phyloP scores from a whole-genome alignment of 805 yeast genomes.

The Cyberlindnera nakhonratchasimensis region DNA sequence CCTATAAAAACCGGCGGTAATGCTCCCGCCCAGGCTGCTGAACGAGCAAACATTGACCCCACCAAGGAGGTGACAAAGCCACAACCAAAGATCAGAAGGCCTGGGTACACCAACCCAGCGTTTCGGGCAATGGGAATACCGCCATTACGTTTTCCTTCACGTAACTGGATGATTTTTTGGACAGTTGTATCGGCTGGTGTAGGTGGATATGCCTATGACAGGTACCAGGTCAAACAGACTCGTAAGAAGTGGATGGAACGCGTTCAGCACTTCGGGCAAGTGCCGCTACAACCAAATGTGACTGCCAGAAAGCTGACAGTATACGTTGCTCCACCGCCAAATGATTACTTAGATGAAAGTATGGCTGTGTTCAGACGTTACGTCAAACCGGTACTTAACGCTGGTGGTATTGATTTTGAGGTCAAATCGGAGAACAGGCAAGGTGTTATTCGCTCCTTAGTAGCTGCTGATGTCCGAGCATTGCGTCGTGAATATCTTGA shows the following conservation, averaged over 20 bases:
- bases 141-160: slow-evolving; percentile 70
- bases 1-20: too few species aligned
- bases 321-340: slow-evolving; percentile 95
- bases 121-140: slow-evolving; percentile 83
- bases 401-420: slow-evolving; percentile 83
- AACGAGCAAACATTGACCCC: too few species aligned
- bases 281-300: slow-evolving; percentile 43
- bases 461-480: slow-evolving; percentile 78
- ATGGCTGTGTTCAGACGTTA: slow-evolving; percentile 70
- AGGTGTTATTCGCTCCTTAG: slow-evolving; percentile 79
- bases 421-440: slow-evolving; percentile 75
- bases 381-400: slow-evolving; percentile 79
- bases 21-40: too few species aligned
- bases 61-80: background rate
- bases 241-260: slow-evolving; percentile 60
- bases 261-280: slow-evolving; percentile 53
- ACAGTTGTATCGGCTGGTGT: slow-evolving; percentile 57
- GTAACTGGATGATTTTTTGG: slow-evolving; percentile 94
- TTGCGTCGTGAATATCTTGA: slow-evolving; percentile 48
- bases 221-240: slow-evolving; percentile 62
- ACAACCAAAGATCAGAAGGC: slow-evolving; percentile 18
- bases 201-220: slow-evolving; percentile 81
- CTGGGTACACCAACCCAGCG: slow-evolving; percentile 70
- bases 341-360: slow-evolving; percentile 77
- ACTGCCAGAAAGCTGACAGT: slow-evolving; percentile 75